Evolutionary conservation across 176 grass and related monocot genomes (phyloP), one percentile per base, ranked within the genome.

Genomic region (Bolboschoenus planiculmis): DNA sequence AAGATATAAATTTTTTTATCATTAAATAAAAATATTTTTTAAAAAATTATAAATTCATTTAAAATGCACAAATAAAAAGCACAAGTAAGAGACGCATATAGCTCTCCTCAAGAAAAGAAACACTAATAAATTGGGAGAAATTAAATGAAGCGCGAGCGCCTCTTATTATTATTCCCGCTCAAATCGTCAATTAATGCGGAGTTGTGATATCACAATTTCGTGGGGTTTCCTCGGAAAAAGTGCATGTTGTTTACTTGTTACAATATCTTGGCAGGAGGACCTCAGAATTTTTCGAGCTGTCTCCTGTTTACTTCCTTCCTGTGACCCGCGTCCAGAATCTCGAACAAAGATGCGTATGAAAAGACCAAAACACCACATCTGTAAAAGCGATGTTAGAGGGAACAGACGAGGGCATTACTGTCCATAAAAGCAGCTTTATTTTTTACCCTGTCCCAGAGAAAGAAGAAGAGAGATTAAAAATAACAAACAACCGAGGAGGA

Each of bases 271-370:
- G 1, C 44, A 47, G 9, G 42, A 44, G 3, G 47, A 50, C 57
- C 57, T 8, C 57, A 61, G 24, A 61, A 10, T 43, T 43, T 40
- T 72, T 39, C 36, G 14, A 72, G 33, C 66, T 10, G 66, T 24
- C 10, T 47, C 21, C 24, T 47, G 48, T 79, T 14, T 7, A n/a
- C n/a, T n/a, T n/a, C n/a, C n/a, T n/a, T n/a, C 11, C 2, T 59
- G 56, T 59, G 56, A 59, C 48, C 30, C 36, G 29, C 48, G 14
- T 79, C 30, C 16, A 55, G 77, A 79, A 37, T 79, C 77, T 79
- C 51, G 77, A 79, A 79, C 77, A 50, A 58, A 79, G 77, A 33
- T 2, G 47, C 10, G 10, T 10, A n/a, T 35, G 51, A 58, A 79
- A 79, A 33, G 26, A 56, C 77, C 23, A 79, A 11, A 79, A 18